Base-by-base conservation (phyloP, 2,329 filamentous ascomycete species). In the Paramyrothecium roridum region DNA sequence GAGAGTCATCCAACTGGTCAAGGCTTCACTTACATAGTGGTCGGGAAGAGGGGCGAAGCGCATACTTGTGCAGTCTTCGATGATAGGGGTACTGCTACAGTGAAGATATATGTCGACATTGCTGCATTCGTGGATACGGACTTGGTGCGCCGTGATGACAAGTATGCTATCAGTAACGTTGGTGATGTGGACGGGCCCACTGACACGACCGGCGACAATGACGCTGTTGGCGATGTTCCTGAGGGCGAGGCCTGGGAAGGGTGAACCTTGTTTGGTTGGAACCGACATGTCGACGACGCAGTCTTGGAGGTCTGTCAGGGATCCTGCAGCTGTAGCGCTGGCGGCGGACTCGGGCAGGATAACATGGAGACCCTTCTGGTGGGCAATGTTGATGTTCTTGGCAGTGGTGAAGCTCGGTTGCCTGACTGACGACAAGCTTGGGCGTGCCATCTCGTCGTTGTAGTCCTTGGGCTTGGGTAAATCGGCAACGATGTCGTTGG, bases 111-210 rank as follows among this genome's bases (percentile, higher is more conserved):
- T 80, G 61, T 91, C 85, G 37, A 96, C 89, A 57, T 92, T 83
- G 48, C 76, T 79, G 67, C 91, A 96, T 61, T 93, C 89, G 69
- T 99, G 95, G 77, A 99, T 93, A 21, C 95, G 84, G 65, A 96
- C 91, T 71, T 99, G 95, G n/a, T 89, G 82, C 52, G 90, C 89
- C 8, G 84, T 80, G 3, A 96, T 85, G 0, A 97, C 85, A 16
- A 96, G 72, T n/a, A 91, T 82, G 59, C 87, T 90, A 63, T 91
- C 78, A 52, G 79, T 76, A 1, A 96, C 76, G 1, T 80, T 82
- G 0, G 93, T 98, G 52, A 98, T 83, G 67, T 98, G 93, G 10
- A 88, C 86, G 0, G 95, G 85, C 0, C 95, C 95, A 45, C 82
- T 79, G 7, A 97, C 89, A 54, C 85, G 83, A 0, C 93, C 92